Evolutionary conservation across 2,329 filamentous ascomycete species (phyloP).

Genomic region (Whalleya microplaca): DNA sequence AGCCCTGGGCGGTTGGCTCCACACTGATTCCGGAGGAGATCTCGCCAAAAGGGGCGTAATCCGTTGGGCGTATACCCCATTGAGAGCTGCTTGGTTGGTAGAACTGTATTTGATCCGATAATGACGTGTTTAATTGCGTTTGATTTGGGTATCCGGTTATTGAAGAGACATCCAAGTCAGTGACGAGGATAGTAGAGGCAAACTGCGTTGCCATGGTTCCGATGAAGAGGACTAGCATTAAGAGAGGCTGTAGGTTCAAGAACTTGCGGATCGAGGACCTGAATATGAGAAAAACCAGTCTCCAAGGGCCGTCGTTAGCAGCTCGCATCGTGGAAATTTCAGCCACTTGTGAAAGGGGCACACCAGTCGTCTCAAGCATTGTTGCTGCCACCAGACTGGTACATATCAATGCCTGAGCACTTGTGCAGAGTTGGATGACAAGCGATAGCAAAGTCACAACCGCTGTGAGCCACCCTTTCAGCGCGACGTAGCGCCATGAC

Average conservation of each 20-base stretch:
- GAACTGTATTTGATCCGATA: conserved; percentile 8
- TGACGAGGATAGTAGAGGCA: conserved; percentile 25
- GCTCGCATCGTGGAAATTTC: conserved; percentile 29
- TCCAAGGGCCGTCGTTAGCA: conserved; percentile 27
- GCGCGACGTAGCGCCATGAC: conserved; percentile 26
- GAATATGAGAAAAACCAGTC: conserved; percentile 23
- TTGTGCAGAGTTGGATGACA: conserved; percentile 21
- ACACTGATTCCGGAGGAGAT: conserved; percentile 4
- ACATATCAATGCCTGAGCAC: conserved; percentile 24
- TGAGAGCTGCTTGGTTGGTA: not conserved
- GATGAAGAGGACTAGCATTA: conserved; percentile 17
- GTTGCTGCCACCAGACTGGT: conserved; percentile 30
- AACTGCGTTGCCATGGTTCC: conserved; percentile 23
- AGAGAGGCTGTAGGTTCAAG: conserved; percentile 8
- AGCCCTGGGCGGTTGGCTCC: conserved; percentile 9
- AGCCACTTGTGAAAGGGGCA: conserved; percentile 27
- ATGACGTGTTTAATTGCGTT: conserved; percentile 11
- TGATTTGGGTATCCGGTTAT: conserved; percentile 15
- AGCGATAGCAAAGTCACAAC: conserved; percentile 27
- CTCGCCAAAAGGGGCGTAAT: conserved; percentile 24
- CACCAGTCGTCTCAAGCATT: conserved; percentile 26
- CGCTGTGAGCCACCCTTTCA: conserved; percentile 20
- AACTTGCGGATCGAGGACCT: conserved; percentile 13
- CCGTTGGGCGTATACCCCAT: conserved; percentile 15
- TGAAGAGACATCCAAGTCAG: conserved; percentile 17